Evolutionary conservation across 441 rosid genomes (phyloP).

Genomic region (Populus hybrid): DNA sequence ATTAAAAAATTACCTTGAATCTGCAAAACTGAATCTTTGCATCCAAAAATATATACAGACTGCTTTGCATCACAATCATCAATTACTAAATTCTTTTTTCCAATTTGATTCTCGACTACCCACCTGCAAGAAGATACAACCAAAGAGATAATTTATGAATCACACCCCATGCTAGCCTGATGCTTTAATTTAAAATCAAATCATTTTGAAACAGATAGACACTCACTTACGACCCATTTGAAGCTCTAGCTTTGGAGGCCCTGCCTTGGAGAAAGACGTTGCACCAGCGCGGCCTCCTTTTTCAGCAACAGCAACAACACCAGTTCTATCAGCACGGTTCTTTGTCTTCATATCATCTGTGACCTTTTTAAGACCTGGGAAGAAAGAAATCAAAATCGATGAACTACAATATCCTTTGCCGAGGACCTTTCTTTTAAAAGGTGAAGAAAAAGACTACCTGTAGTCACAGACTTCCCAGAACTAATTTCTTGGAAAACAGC

Average conservation of each 20-base stretch:
- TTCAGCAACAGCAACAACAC: conserved; percentile 57
- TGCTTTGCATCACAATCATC: conserved; percentile 93
- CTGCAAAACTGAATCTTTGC: conserved; percentile 97
- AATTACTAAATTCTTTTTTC: conserved; percentile 73
- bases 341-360: conserved; percentile 93
- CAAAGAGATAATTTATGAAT: conserved; percentile 5
- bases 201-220: conserved; percentile 3
- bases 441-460: conserved; percentile 42
- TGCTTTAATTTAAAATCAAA: conserved; percentile 7
- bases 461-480: conserved; percentile 62
- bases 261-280: conserved; percentile 60
- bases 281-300: conserved; percentile 45
- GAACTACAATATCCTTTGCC: not conserved
- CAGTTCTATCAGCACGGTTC: conserved; percentile 68
- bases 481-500: conserved; percentile 89
- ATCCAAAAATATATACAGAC: conserved; percentile 85
- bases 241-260: conserved; percentile 92
- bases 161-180: conserved; percentile 1
- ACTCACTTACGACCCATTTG: conserved; percentile 98
- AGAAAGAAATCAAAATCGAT: conserved; percentile 15
- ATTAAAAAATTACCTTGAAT: conserved; percentile 57
- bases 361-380: conserved; percentile 78
- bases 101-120: conserved; percentile 95
- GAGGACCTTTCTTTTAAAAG: not conserved
- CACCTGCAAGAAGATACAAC: conserved; percentile 50